These are phyloP conservation scores for Talaromyces sp. DNA, from an alignment of 2,329 filamentous ascomycete genomes.

Conservation along the genomic window DNA sequence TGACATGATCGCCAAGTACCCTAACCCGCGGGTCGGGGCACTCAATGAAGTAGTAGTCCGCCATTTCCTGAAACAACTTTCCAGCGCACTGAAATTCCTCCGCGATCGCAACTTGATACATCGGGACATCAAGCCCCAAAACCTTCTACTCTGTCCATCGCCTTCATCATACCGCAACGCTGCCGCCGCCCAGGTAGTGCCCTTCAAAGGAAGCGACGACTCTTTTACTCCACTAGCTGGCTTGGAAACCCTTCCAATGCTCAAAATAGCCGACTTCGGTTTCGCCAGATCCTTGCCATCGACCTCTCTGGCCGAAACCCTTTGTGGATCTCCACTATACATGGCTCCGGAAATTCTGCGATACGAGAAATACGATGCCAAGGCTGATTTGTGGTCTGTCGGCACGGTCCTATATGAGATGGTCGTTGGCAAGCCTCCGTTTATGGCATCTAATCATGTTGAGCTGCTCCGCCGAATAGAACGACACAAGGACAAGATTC, in stretches of 20 bases:
- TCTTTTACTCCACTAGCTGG: constrained; percentile 79
- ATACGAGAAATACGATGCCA: constrained; percentile 96
- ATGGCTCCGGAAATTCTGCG: constrained; percentile 98
- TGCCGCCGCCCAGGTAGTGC: constrained; percentile 59
- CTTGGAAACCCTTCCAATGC: constrained; percentile 81
- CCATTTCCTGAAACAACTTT: constrained; percentile 92
- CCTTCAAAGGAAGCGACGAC: constrained; percentile 75
- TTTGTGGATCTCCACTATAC: constrained; percentile 94
- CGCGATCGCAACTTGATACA: constrained; percentile 84
- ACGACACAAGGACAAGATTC: constrained; percentile 78
- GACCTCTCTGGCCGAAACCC: constrained; percentile 88
- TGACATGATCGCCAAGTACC: constrained; percentile 92
- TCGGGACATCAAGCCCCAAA: constrained; percentile 96
- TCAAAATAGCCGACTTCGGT: constrained; percentile 98
- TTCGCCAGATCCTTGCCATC: constrained; percentile 89
- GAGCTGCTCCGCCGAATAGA: constrained; percentile 92
- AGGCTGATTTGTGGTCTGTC: constrained; percentile 95
- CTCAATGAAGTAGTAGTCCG: constrained; percentile 94
- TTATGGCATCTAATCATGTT: constrained; percentile 89
- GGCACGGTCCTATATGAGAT: constrained; percentile 95
- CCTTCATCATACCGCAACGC: constrained; percentile 64
- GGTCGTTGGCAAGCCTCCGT: constrained; percentile 85
- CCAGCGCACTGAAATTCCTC: constrained; percentile 86
- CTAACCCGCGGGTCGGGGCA: constrained; percentile 76
- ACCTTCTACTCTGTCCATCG: constrained; percentile 83